Base-by-base conservation (phyloP, 257 asterid species). In the Nicotiana tomentosiformis region DNA sequence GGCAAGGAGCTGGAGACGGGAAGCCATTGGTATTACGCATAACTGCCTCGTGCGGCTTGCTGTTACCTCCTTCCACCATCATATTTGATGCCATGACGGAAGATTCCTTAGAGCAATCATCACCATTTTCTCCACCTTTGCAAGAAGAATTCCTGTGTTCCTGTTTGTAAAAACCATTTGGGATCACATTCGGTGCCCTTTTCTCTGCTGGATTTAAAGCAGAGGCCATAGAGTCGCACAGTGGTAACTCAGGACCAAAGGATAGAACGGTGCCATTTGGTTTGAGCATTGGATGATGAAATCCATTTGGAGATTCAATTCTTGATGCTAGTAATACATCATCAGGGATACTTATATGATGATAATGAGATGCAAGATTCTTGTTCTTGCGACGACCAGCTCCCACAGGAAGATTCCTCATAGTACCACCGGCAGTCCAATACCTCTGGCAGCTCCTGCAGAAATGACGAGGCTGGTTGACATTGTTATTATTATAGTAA, bases 401-500 rank as follows among this genome's bases (percentile, higher is more conserved):
- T 55, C 99, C 99, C 58, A 95, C 97, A 0, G 98, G 98, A n/a
- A 95, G 93, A 55, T 92, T 95, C 90, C 99, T 93, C 97, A 95
- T 92, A 11, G 95, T 92, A 84, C 99, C 99, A 4, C 99, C 98
- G 26, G 96, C 97, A 0, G 99, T 95, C 98, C 98, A 95, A 57
- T 95, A 95, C 88, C 98, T 89, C 82, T 95, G 99, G 81, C 99
- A 95, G 84, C 92, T 91, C 96, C 91, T 93, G 90, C 99, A 95
- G 84, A 93, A 93, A 86, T 95, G 97, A 5, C 99, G 98, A 65
- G 99, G 99, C 81, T 95, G 99, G 55, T 90, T 92, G 35, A 91
- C 84, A 26, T 95, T 95, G 91, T 95, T 93, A 85, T 95, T 95
- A 86, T 95, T 95, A 86, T 90, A 95, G 89, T 95, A 95, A 87